Percentiles rank a stretch among this genome's conserved stretches.
phyloP scores from a whole-genome alignment of 306 rosid genomes.

The Prunus mume region DNA sequence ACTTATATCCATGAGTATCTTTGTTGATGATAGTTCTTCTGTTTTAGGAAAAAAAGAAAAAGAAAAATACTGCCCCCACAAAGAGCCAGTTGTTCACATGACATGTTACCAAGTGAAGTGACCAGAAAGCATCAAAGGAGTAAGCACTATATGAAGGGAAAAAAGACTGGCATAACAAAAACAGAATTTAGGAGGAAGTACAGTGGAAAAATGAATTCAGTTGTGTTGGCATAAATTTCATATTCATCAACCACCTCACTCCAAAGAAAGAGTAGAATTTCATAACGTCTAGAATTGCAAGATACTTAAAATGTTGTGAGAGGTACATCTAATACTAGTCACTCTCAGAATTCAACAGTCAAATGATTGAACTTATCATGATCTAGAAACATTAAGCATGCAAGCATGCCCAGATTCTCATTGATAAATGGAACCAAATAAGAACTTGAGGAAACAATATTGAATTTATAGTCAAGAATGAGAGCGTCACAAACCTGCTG shows the following conservation, averaged over 20 bases:
- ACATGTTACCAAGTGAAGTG: neutral
- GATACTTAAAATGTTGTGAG: neutral
- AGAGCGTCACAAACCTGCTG: slow-evolving; percentile 35
- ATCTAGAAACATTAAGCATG: neutral
- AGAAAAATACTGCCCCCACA: neutral
- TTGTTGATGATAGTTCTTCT: neutral
- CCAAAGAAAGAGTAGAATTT: neutral
- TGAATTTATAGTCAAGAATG: slow-evolving; percentile 1
- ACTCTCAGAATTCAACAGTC: neutral
- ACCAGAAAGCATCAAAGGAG: neutral
- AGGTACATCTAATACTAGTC: neutral
- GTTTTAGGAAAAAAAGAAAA: neutral
- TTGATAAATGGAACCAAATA: neutral
- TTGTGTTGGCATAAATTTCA: neutral
- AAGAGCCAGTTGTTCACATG: neutral
- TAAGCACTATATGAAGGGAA: neutral
- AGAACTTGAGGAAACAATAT: neutral
- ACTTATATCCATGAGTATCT: neutral
- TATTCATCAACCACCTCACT: neutral
- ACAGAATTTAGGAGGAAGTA: too few species aligned
- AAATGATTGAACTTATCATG: neutral
- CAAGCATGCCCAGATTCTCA: neutral
- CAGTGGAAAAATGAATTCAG: neutral
- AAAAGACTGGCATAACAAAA: neutral
- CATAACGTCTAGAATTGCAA: neutral